Evolutionary conservation across 164 flowering plant genomes (phyloP).

Genomic region (Umbilicus rupestris): DNA sequence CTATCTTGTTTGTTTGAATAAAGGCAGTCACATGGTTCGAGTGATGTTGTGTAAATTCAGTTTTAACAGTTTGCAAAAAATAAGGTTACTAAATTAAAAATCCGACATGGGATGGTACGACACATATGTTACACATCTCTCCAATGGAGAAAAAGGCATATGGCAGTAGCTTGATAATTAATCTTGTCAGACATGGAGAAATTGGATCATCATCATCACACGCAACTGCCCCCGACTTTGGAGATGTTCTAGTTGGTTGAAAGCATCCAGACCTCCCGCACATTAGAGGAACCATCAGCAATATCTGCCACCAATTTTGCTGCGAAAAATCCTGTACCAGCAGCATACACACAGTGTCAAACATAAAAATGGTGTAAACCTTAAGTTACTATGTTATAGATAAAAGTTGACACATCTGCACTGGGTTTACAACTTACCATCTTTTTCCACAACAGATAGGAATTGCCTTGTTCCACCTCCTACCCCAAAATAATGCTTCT

Average conservation of each 20-base stretch:
- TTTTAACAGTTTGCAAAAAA: no score
- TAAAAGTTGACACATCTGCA: not conserved
- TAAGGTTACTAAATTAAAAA: no score
- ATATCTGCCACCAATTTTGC: conserved; percentile 61
- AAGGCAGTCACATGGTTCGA: no score
- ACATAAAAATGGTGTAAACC: not conserved
- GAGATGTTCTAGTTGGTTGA: conserved; percentile 29
- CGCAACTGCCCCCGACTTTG: not conserved
- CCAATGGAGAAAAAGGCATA: no score
- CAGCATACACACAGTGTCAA: not conserved
- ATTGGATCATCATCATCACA: not conserved
- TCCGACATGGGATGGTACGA: no score
- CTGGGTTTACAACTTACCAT: conserved; percentile 39
- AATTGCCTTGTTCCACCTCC: conserved; percentile 90
- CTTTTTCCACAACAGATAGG: conserved; percentile 66
- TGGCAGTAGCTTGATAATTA: not conserved
- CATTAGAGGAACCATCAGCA: conserved; percentile 85
- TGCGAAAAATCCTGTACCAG: conserved; percentile 43
- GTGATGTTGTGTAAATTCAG: no score
- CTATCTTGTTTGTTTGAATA: no score
- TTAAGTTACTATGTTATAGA: not conserved
- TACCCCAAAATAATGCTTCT: conserved; percentile 94
- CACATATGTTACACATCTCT: no score
- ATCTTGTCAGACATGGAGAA: not conserved
- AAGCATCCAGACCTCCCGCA: conserved; percentile 94